Base-by-base conservation (phyloP, 306 rosid genomes). In the Fagus sylvatica region DNA sequence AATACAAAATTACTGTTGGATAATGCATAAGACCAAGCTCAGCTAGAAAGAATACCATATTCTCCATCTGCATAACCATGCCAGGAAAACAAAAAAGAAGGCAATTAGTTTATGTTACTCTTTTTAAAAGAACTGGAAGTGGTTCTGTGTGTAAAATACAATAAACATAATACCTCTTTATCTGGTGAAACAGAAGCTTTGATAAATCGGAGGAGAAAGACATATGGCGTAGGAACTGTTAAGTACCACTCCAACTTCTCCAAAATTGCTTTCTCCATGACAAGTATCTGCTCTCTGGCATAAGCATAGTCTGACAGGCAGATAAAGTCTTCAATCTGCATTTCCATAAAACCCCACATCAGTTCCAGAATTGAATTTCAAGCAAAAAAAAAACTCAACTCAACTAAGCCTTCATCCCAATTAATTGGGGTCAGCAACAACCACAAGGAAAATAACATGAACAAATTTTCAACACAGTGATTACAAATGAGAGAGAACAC, bases 211-310 rank as follows among this genome's bases (percentile, higher is more conserved):
- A 78, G 78, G 11, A 88, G 76, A 75, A 90, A 88, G 19, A 88
- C 88, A 65, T 84, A 88, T 0, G 84, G 87, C 2, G 92, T 90
- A 0, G 90, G 89, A 76, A 90, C 89, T 15, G 89, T 83, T 8
- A 90, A 53, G 48, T 69, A 56, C 94, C 94, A 88, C 61, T 80
- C 87, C 66, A 87, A 74, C 84, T 79, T 85, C 48, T 81, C 85
- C 73, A 90, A 70, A 70, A 90, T 88, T 37, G 74, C 55, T 55
- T 76, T 88, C 77, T 87, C 93, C 90, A 83, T 87, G 49, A 61
- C 74, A 49, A 84, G 55, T 37, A 90, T 78, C 65, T 85, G 80
- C 19, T 75, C 76, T 32, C 75, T 71, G 2, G 55, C 49, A 72
- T 90, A 90, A n/a, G 93, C 88, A 53, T 69, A 36, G 51, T 86